These are phyloP conservation scores for Knufia petricola DNA, from an alignment of 2,329 filamentous ascomycete species.

Conservation along the genomic window DNA sequence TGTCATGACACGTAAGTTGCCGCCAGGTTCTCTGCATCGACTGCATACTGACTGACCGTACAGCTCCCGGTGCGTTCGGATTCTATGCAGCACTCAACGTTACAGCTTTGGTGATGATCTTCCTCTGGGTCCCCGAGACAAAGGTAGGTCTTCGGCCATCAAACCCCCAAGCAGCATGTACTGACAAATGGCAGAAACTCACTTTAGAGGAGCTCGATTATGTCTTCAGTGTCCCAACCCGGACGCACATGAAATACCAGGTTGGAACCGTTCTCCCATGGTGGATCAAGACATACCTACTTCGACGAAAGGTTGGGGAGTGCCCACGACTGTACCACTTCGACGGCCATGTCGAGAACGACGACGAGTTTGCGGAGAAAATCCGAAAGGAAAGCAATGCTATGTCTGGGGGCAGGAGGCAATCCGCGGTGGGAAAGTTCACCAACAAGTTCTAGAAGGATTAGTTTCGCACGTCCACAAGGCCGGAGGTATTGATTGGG, in stretches of 20 bases:
- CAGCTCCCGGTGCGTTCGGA: conserved; percentile 44
- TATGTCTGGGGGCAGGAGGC: conserved; percentile 7
- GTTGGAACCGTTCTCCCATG: conserved; percentile 34
- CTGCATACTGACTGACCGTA: conserved; percentile 23
- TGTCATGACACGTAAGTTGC: too few species aligned
- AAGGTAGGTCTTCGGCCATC: too few species aligned
- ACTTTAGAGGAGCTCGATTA: conserved; percentile 36
- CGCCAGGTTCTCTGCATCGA: too few species aligned
- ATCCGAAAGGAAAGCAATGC: conserved; percentile 18
- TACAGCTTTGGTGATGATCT: conserved; percentile 39
- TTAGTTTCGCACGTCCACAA: too few species aligned
- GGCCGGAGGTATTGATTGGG: too few species aligned
- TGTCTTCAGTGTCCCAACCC: conserved; percentile 45
- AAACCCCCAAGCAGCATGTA: too few species aligned
- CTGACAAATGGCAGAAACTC: too few species aligned
- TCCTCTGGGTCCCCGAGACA: conserved; percentile 37
- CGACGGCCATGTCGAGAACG: conserved; percentile 9
- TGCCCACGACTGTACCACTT: conserved; percentile 1
- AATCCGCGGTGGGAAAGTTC: conserved; percentile 13
- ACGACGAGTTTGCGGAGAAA: conserved; percentile 18
- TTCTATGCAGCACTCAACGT: conserved; percentile 47
- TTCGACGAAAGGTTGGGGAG: conserved; percentile 23
- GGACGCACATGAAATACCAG: conserved; percentile 33
- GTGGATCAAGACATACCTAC: conserved; percentile 37
- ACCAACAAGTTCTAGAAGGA: conserved; percentile 12